These are phyloP conservation scores for Epichloe amarillans DNA, from an alignment of 2,329 filamentous ascomycete genomes.

Conservation along the genomic window DNA sequence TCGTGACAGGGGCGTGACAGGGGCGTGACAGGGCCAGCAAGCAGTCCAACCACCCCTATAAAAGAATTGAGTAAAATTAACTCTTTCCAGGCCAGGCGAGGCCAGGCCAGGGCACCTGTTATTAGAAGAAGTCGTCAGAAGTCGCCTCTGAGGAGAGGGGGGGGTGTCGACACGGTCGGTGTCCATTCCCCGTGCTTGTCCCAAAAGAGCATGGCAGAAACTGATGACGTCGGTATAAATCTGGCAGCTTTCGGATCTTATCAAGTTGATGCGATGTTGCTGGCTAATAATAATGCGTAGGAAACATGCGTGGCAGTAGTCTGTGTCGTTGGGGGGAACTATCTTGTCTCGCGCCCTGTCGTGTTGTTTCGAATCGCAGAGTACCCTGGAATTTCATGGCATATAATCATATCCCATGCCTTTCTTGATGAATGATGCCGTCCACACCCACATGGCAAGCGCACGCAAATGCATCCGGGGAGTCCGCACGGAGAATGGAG, in stretches of 20 bases:
- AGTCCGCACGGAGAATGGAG: too few species aligned
- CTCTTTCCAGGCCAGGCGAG: neutral
- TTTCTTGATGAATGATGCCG: too few species aligned
- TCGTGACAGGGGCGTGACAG: neutral
- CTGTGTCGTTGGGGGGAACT: neutral
- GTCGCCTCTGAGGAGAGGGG: neutral
- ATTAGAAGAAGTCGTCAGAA: neutral
- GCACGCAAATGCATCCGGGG: too few species aligned
- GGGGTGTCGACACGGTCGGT: neutral
- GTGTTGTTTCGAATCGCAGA: too few species aligned
- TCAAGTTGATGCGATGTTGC: neutral
- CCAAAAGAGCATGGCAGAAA: neutral
- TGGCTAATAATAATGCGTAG: neutral
- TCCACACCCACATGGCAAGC: too few species aligned
- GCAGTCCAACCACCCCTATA: neutral
- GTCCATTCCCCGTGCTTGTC: neutral
- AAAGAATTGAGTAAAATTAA: neutral
- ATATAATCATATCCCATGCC: too few species aligned
- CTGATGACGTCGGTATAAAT: conserved; percentile 2
- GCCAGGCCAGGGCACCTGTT: too few species aligned
- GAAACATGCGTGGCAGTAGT: neutral
- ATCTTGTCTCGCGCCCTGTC: neutral
- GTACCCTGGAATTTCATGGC: too few species aligned
- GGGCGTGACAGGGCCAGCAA: neutral
- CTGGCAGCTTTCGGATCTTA: neutral